phyloP scores from a whole-genome alignment of 768 basidiomycete genomes.

The Suillus clintonianus region DNA sequence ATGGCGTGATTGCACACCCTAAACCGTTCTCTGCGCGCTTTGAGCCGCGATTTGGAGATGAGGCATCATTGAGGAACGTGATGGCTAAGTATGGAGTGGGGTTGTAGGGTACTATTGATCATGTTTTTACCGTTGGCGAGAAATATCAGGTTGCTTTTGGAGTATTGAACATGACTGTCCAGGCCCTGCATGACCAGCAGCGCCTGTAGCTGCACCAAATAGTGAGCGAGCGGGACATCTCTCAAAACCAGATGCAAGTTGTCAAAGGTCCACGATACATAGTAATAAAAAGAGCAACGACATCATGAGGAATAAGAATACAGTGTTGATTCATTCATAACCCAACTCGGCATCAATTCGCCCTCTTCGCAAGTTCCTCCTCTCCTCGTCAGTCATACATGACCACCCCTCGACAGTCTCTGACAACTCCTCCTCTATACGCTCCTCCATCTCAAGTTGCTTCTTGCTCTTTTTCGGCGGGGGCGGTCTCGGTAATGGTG shows the following conservation, averaged over 20 bases:
- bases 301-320: neutral
- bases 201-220: too few species aligned
- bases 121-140: too few species aligned
- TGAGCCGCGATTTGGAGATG: slow-evolving; percentile 42
- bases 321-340: slow-evolving; percentile 40
- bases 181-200: too few species aligned
- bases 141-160: too few species aligned
- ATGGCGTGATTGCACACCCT: slow-evolving; percentile 66
- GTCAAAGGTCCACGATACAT: neutral
- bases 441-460: slow-evolving; percentile 72
- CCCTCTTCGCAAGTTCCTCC: slow-evolving; percentile 54
- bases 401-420: slow-evolving; percentile 73
- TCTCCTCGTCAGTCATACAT: slow-evolving; percentile 38
- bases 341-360: slow-evolving; percentile 68
- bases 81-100: slow-evolving; percentile 25
- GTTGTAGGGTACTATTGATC: slow-evolving; percentile 8
- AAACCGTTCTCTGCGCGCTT: slow-evolving; percentile 61
- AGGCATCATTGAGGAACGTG: slow-evolving; percentile 20
- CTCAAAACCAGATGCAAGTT: neutral
- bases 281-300: neutral
- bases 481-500: slow-evolving; percentile 68
- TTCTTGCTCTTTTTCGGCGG: slow-evolving; percentile 81
- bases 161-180: too few species aligned
- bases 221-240: neutral
- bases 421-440: slow-evolving; percentile 78